These are phyloP conservation scores for Anisodus acutangulus DNA, from an alignment of 257 asterid species.

Conservation along the genomic window DNA sequence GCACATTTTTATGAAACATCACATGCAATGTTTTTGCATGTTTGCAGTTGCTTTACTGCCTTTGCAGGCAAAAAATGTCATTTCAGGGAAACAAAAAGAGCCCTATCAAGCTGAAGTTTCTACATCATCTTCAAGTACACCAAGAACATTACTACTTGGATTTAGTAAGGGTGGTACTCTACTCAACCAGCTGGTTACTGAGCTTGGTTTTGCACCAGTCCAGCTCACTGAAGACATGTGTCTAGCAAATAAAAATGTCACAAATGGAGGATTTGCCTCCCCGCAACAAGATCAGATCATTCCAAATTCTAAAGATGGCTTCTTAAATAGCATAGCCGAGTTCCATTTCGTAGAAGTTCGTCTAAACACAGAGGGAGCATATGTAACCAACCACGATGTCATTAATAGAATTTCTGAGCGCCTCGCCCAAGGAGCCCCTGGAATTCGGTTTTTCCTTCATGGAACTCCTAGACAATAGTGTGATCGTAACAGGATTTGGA, in stretches of 20 bases:
- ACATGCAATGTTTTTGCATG: neutral
- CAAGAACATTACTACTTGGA: conserved; percentile 78
- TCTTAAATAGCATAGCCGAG: conserved; percentile 77
- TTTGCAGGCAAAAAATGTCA: conserved; percentile 59
- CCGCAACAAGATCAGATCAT: conserved; percentile 50
- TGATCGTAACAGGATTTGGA: conserved; percentile 75
- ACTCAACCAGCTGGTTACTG: conserved; percentile 85
- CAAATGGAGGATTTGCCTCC: conserved; percentile 38
- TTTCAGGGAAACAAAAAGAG: conserved; percentile 54
- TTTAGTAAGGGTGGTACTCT: conserved; percentile 93
- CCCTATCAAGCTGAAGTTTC: conserved; percentile 50
- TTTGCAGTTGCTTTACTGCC: neutral
- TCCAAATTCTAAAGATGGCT: conserved; percentile 68
- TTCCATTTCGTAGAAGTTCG: conserved; percentile 95
- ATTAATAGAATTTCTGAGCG: conserved; percentile 57
- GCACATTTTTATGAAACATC: neutral
- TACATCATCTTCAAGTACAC: conserved; percentile 48
- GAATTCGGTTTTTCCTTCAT: conserved; percentile 71
- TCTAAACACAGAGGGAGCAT: conserved; percentile 78
- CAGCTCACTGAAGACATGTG: conserved; percentile 39
- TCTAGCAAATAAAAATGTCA: conserved; percentile 38
- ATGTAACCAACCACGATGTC: conserved; percentile 63
- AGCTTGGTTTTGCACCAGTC: conserved; percentile 58
- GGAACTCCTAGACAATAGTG: conserved; percentile 97
- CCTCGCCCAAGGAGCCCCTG: conserved; percentile 50